Evolutionary conservation across 2,329 filamentous ascomycete species (phyloP).

Genomic region (Fusarium sp.): DNA sequence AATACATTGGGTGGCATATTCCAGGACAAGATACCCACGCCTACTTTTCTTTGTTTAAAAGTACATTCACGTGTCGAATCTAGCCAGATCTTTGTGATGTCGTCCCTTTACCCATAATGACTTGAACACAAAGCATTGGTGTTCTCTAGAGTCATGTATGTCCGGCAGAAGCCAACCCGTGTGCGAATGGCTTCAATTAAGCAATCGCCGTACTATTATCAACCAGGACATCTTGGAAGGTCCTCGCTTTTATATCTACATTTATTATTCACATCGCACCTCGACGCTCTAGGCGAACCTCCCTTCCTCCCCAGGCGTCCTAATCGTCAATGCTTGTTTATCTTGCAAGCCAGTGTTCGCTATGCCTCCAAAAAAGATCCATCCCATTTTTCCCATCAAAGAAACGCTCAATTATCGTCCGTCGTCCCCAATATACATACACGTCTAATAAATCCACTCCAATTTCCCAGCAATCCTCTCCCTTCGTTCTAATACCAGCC

Average conservation of each 20-base stretch:
- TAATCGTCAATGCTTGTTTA: constrained; percentile 24
- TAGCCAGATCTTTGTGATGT: not conserved
- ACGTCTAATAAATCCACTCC: constrained; percentile 23
- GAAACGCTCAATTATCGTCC: constrained; percentile 44
- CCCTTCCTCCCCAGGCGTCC: constrained; percentile 10
- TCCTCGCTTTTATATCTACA: constrained; percentile 38
- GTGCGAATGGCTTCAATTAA: not conserved
- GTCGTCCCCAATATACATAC: constrained; percentile 40
- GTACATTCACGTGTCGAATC: not conserved
- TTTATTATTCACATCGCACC: constrained; percentile 25
- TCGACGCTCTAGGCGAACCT: constrained; percentile 1
- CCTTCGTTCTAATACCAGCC: constrained; percentile 11
- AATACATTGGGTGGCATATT: not conserved
- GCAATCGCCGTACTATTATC: not conserved
- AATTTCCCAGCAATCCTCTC: constrained; percentile 24
- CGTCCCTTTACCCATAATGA: not conserved
- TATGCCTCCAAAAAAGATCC: constrained; percentile 25
- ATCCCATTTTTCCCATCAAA: constrained; percentile 30
- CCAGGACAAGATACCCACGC: not conserved
- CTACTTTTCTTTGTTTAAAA: constrained; percentile 18
- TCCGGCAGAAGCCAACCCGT: too few species aligned
- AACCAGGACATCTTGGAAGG: not conserved
- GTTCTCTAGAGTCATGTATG: not conserved
- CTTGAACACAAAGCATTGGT: not conserved
- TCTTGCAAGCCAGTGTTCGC: constrained; percentile 26